Evolutionary conservation across 306 rosid species (phyloP).

Genomic region (Corylus americana): DNA sequence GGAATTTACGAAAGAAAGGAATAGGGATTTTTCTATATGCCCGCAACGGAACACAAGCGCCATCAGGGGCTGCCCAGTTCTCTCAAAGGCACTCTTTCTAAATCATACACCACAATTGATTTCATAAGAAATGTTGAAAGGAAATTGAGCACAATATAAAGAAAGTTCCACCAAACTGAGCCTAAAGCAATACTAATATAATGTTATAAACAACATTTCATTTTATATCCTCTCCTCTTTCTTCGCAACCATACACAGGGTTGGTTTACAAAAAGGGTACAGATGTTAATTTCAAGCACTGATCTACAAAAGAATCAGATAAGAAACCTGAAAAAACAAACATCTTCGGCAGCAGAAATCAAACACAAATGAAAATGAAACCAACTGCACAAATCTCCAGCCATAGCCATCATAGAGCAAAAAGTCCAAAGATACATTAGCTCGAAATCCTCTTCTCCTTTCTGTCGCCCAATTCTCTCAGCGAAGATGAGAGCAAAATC

Average conservation of each 20-base stretch:
- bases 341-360: background rate
- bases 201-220: background rate
- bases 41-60: conserved; percentile 71
- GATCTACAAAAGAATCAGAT: background rate
- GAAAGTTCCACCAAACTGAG: background rate
- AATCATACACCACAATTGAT: background rate
- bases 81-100: conserved; percentile 45
- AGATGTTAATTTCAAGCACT: background rate
- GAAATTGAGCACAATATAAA: background rate
- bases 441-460: background rate
- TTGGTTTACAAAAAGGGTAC: background rate
- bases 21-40: conserved; percentile 39
- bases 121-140: background rate
- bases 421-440: background rate
- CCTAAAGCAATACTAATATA: background rate
- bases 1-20: conserved; percentile 17
- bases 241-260: background rate
- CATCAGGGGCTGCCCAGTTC: conserved; percentile 47
- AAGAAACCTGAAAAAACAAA: background rate
- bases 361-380: background rate
- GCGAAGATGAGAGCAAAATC: conserved; percentile 2
- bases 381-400: background rate
- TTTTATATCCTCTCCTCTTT: background rate
- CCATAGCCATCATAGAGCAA: background rate
- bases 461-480: background rate